phyloP scores from a whole-genome alignment of 768 basidiomycete genomes.

The Serendipita vermifera region DNA sequence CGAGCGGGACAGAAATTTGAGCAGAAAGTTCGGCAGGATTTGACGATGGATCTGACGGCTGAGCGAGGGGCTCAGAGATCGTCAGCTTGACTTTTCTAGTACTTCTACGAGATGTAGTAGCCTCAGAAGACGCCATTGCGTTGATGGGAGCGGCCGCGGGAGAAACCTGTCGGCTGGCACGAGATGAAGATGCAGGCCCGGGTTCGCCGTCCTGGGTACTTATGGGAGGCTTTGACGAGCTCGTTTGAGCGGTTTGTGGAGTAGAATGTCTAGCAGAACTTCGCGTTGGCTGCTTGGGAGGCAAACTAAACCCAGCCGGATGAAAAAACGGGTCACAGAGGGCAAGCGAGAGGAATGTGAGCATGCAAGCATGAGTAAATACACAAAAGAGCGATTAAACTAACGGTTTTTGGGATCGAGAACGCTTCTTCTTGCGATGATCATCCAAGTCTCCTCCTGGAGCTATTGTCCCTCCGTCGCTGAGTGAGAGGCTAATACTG shows the following conservation, averaged over 20 bases:
- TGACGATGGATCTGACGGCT: neutral
- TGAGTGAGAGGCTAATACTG: neutral
- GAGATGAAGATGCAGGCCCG: neutral
- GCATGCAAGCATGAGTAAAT: conserved; percentile 1
- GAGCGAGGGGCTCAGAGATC: neutral
- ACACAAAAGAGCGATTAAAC: conserved; percentile 29
- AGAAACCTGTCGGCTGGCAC: neutral
- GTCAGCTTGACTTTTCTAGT: neutral
- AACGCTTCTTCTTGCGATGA: conserved; percentile 9
- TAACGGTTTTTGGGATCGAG: conserved; percentile 2
- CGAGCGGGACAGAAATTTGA: neutral
- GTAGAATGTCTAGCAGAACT: neutral
- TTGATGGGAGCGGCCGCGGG: neutral
- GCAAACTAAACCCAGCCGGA: too few species aligned
- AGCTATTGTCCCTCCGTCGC: conserved; percentile 2
- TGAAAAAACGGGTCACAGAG: too few species aligned
- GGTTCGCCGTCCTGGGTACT: neutral
- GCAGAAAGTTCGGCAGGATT: neutral
- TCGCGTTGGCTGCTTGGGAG: neutral
- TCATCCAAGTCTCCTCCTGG: neutral
- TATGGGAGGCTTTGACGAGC: neutral
- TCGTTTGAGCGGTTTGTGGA: neutral
- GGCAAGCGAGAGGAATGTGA: too few species aligned
- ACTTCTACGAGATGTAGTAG: neutral
- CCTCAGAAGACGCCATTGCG: neutral